Evolutionary conservation across 495 filamentous ascomycete species (phyloP).

Genomic region (Annulohypoxylon stygium): DNA sequence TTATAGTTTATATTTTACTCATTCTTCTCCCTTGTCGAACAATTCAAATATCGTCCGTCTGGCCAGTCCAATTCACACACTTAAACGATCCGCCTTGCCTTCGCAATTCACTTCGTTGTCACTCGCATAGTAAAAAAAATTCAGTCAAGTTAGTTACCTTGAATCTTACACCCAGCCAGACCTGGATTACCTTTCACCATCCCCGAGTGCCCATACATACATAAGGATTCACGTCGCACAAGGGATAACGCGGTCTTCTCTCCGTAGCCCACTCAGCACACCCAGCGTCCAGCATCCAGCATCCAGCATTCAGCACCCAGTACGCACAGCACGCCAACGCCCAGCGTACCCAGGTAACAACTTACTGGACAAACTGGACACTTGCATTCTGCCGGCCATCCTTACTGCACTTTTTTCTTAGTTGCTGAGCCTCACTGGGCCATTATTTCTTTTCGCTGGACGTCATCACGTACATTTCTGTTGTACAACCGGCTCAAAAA

Average conservation of each 20-base stretch:
- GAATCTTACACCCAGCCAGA: not conserved
- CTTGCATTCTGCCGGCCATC: conserved; percentile 26
- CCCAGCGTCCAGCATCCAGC: not conserved
- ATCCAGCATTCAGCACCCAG: not conserved
- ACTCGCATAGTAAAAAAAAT: conserved; percentile 22
- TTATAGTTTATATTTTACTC: conserved; percentile 16
- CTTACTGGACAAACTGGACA: conserved; percentile 11
- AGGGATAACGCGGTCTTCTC: conserved; percentile 31
- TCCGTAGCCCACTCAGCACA: conserved; percentile 17
- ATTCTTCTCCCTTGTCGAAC: conserved; percentile 15
- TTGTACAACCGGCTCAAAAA: conserved; percentile 42
- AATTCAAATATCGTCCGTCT: conserved; percentile 18
- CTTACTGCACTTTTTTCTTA: conserved; percentile 5
- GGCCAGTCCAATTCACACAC: conserved; percentile 24
- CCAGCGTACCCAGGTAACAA: conserved; percentile 32
- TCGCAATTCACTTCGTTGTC: conserved; percentile 1
- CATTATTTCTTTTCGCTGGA: conserved; percentile 16
- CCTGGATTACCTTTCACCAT: not conserved
- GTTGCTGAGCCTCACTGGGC: conserved; percentile 47
- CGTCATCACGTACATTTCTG: conserved; percentile 44
- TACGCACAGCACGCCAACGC: not conserved
- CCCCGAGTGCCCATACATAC: conserved; percentile 14
- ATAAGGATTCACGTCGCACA: conserved; percentile 46
- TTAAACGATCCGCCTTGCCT: conserved; percentile 9
- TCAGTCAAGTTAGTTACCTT: conserved; percentile 1